Evolutionary conservation across 2,329 filamentous ascomycete species (phyloP), one percentile per base, ranked within the genome.

Genomic region (Dactylellina leptospora): DNA sequence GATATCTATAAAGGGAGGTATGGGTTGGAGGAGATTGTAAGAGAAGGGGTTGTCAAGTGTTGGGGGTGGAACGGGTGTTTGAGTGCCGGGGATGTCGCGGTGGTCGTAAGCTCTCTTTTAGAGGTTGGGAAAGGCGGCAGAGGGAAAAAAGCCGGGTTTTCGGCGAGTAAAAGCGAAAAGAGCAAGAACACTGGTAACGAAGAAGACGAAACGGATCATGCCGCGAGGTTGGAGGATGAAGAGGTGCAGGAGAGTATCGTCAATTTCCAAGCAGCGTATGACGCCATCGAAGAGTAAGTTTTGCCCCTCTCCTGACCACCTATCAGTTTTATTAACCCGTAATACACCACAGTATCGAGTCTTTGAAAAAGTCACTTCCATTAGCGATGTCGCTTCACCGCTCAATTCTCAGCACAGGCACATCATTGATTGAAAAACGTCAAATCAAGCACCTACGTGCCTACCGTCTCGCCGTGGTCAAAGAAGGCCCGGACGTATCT

Each of bases 11-110:
- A 93, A 0, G 92, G 92, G 0, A 84, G 96, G 72, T 99, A 97
- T 80, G 95, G 96, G 25, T 85, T 99, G 0, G 93, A 97, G 75
- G 95, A 93, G 55, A 87, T 99, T 77, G 92, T 99, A 0, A 93
- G 93, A 0, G 87, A 89, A 3, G 93, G 95, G 0, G 99, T 97
- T 78, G 93, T 97, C 16, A 86, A 93, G 68, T 96, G 92, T 78
- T 99, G 95, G 95, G 95, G 95, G 9, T 99, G 93, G 93, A 90
- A 93, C 78, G 93, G 93, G 0, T 97, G 93, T 53, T 83, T 97
- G 23, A 96, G 91, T 73, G 95, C 95, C 4, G 90, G 93, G 51
- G 95, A 99, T 78, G 92, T 97, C 0, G 92, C 91, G n/a, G 91
- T 96, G 13, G 88, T 97, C 27, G 86, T 97, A 18, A 92, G 92